Conservation (phyloP, 345 rosid species). For the Populus ilicifolia region DNA sequence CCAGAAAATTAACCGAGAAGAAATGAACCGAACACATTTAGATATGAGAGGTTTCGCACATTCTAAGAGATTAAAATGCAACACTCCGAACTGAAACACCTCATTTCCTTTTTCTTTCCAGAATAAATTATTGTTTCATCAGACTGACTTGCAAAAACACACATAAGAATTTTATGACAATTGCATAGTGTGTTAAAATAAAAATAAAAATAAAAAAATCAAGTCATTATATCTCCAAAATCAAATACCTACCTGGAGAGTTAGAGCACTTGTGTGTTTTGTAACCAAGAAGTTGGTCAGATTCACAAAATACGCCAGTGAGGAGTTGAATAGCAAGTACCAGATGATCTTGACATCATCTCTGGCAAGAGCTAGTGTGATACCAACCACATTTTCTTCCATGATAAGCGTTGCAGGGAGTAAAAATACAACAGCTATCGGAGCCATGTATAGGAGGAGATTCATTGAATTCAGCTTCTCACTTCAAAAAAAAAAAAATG, state of each 20-base stretch:
- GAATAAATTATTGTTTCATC: background rate
- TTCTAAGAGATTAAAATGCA: background rate
- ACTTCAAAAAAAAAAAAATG: slow-evolving; percentile 33
- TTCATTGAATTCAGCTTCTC: slow-evolving; percentile 99
- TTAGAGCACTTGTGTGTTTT: slow-evolving; percentile 94
- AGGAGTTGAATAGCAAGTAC: slow-evolving; percentile 93
- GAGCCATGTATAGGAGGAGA: slow-evolving; percentile 97
- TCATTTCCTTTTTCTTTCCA: background rate
- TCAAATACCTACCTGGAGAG: slow-evolving; percentile 69
- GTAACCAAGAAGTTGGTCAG: slow-evolving; percentile 98
- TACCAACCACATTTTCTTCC: slow-evolving; percentile 95
- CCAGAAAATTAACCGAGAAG: background rate
- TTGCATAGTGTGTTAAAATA: background rate
- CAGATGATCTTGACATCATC: slow-evolving; percentile 80
- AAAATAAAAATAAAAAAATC: background rate
- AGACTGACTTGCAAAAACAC: background rate
- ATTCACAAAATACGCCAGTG: slow-evolving; percentile 90
- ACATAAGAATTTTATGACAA: background rate
- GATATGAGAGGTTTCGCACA: background rate
- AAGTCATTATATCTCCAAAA: background rate
- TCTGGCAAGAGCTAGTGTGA: slow-evolving; percentile 91
- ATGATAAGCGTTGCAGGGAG: slow-evolving; percentile 91
- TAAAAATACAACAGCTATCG: slow-evolving; percentile 85
- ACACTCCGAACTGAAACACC: background rate
- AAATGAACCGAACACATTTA: background rate